Conservation (phyloP, 2,329 filamentous ascomycete genomes). For the Thermomyces lanuginosus region DNA sequence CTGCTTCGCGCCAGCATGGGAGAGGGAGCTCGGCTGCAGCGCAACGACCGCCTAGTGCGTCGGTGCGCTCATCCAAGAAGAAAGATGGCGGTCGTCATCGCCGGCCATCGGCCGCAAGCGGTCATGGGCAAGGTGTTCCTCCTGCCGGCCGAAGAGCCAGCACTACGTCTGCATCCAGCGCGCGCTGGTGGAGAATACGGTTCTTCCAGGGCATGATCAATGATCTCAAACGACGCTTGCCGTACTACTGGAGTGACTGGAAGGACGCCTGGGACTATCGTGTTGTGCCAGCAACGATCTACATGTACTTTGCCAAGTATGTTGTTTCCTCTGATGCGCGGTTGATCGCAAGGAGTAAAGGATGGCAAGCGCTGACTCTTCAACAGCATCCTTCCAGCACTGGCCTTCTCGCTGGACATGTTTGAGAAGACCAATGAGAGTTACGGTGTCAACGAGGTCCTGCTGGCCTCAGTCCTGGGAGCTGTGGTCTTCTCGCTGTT, state of each 20-base stretch:
- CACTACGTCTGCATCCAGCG: slow-evolving; percentile 8
- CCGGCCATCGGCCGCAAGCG: too few relatives aligned
- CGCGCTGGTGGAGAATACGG: slow-evolving; percentile 55
- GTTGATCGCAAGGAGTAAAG: too few relatives aligned
- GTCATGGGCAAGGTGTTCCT: too few relatives aligned
- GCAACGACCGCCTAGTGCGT: too few relatives aligned
- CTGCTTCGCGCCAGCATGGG: too few relatives aligned
- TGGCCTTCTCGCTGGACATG: slow-evolving; percentile 88
- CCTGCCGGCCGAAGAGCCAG: too few relatives aligned
- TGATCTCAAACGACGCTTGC: slow-evolving; percentile 56
- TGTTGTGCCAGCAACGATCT: slow-evolving; percentile 70
- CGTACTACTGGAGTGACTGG: slow-evolving; percentile 73
- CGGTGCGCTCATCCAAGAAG: too few relatives aligned
- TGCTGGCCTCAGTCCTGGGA: slow-evolving; percentile 71
- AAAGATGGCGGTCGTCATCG: too few relatives aligned
- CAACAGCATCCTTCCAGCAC: slow-evolving; percentile 60
- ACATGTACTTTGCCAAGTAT: slow-evolving; percentile 93
- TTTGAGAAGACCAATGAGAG: slow-evolving; percentile 71
- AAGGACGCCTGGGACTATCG: slow-evolving; percentile 78
- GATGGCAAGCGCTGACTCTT: slow-evolving; percentile 2
- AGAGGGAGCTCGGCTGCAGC: too few relatives aligned
- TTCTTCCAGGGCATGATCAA: slow-evolving; percentile 66
- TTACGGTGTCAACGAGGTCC: slow-evolving; percentile 80
- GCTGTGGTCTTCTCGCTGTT: slow-evolving; percentile 65
- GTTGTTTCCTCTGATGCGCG: slow-evolving; percentile 10